Evolutionary conservation across 352 stramenopile genomes (phyloP), one percentile per base, ranked within the genome.

Genomic region (Bremia lactucae): DNA sequence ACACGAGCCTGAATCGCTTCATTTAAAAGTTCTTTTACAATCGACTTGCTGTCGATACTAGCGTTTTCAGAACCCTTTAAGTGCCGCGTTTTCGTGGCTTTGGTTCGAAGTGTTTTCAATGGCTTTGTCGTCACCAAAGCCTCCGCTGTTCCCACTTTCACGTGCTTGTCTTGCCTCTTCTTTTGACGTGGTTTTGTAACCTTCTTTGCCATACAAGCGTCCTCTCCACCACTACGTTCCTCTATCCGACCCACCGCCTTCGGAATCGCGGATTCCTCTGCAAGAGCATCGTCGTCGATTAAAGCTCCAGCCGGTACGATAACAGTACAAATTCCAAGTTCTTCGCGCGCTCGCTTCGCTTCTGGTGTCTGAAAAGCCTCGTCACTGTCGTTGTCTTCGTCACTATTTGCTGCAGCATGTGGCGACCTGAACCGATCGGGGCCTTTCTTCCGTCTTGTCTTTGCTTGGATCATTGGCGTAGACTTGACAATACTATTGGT

Each of bases 1-100:
- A 90, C 59, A 9, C 77, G 62, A 1, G 77, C 72, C 31, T 84
- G 66, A 29, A 77, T 55, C 2, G 59, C 58, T 2, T 74, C 71
- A 46, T 86, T 70, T 16, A 84, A 46, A 13, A 59, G 56, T 31
- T 71, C 59, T 23, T 60, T 38, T 1, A 39, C 28, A 19, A 29
- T 42, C 39, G 28, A 7, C 11, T 53, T 61, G 38, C 46, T 55
- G 54, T 21, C 6, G 39, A 41, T 2, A 18, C 26, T 49, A 47
- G 29, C 25, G 60, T 63, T 41, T 67, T n/a, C n/a, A n/a, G n/a
- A n/a, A n/a, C n/a, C 52, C 35, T 56, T 57, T 37, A 59, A 44
- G 31, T 45, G 53, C 21, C 40, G 52, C 20, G 25, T 41, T 5
- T 39, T 62, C 26, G 43, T 50, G 1, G 23, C 34, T 43, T 49